These are phyloP conservation scores for Agapanthus africanus DNA, from an alignment of 106 monocot species.

Conservation along the genomic window DNA sequence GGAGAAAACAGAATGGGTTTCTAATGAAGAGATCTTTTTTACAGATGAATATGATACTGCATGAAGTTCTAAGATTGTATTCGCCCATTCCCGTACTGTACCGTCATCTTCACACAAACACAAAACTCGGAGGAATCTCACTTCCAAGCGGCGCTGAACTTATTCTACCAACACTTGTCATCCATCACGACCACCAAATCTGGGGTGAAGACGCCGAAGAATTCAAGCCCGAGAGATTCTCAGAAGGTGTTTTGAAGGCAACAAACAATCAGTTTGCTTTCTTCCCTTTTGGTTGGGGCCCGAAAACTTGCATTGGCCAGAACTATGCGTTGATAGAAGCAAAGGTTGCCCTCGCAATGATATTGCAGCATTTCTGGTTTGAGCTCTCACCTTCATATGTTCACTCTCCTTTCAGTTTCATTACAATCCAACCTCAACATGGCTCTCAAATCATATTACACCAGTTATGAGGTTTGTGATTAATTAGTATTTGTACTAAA, in stretches of 20 bases:
- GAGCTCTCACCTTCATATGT: constrained; percentile 41
- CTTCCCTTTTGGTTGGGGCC: constrained; percentile 58
- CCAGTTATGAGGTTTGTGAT: no score
- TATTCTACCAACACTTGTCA: not conserved
- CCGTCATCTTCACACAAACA: constrained; percentile 5
- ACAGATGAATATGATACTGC: constrained; percentile 21
- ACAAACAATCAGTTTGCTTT: constrained; percentile 24
- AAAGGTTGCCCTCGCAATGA: constrained; percentile 31
- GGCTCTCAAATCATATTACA: no score
- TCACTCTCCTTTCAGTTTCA: constrained; percentile 38
- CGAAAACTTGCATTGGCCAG: constrained; percentile 47
- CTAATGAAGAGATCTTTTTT: no score
- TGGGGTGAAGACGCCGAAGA: constrained; percentile 27
- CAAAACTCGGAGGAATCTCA: not conserved
- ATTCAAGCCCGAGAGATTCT: constrained; percentile 26
- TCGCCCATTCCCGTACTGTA: not conserved
- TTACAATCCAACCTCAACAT: constrained; percentile 42
- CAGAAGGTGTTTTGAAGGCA: constrained; percentile 38
- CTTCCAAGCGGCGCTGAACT: not conserved
- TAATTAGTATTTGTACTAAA: no score
- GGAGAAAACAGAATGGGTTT: no score
- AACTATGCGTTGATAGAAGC: constrained; percentile 51
- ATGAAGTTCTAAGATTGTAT: constrained; percentile 13
- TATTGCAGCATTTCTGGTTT: constrained; percentile 45
- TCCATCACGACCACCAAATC: constrained; percentile 9